A percentile compares a stretch with the other conserved stretches of the same genome.
Evolutionary conservation across 1,139 yeast species (phyloP).

Genomic region (Scheffersomyces titani): DNA sequence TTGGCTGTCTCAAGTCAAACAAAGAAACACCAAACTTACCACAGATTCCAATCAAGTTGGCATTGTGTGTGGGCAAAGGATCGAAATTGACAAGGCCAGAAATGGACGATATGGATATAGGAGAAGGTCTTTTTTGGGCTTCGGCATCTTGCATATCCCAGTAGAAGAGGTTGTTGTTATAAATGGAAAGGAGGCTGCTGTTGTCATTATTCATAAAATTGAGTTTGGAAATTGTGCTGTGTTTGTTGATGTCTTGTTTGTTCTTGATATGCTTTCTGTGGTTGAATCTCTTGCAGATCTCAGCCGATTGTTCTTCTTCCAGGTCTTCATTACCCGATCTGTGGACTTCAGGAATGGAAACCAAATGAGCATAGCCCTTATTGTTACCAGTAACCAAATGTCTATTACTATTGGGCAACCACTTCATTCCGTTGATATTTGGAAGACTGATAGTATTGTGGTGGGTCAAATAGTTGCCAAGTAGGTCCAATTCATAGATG

Average conservation of each 20-base stretch:
- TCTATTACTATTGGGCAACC: constrained; percentile 50
- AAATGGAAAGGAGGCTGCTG: constrained; percentile 49
- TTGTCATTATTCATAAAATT: constrained; percentile 20
- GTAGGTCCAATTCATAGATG: constrained; percentile 57
- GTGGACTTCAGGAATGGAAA: constrained; percentile 52
- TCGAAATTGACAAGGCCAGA: constrained; percentile 57
- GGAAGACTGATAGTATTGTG: constrained; percentile 75
- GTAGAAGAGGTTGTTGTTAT: constrained; percentile 62
- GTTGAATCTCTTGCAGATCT: constrained; percentile 71
- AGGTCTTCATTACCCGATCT: constrained; percentile 11
- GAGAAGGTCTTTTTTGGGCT: constrained; percentile 39
- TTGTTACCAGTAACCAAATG: constrained; percentile 67
- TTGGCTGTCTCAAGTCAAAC: constrained; percentile 59
- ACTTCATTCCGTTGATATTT: constrained; percentile 61
- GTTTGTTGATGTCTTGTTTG: constrained; percentile 17
- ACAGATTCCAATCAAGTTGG: constrained; percentile 51
- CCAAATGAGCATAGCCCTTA: constrained; percentile 67
- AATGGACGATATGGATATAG: constrained; percentile 54
- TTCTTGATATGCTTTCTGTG: constrained; percentile 61
- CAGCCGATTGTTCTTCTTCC: constrained; percentile 56
- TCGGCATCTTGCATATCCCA: constrained; percentile 70
- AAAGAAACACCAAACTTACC: constrained; percentile 73
- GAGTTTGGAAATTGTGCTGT: constrained; percentile 27
- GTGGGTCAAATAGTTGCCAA: constrained; percentile 56
- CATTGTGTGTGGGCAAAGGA: constrained; percentile 37